phyloP scores from a whole-genome alignment of 1,284 basidiomycete species.

The Albatrellus sp. region DNA sequence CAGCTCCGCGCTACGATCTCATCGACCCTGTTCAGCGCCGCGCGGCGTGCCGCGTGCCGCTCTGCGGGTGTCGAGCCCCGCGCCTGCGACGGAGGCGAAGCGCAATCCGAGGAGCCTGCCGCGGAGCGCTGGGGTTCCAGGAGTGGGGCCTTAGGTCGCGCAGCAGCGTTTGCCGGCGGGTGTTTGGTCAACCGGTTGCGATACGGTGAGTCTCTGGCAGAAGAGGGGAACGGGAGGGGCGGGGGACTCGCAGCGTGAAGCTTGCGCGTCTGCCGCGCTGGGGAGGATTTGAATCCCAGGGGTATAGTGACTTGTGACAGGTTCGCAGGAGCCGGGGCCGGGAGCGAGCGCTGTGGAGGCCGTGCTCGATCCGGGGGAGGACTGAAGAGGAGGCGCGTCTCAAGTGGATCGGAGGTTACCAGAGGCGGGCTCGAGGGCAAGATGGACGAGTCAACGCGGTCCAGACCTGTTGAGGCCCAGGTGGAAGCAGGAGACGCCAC shows the following conservation, averaged over 20 bases:
- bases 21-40: slow-evolving; percentile 20
- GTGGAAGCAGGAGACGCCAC: slow-evolving; percentile 3
- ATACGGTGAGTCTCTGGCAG: slow-evolving; percentile 12
- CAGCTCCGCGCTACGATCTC: slow-evolving; percentile 21
- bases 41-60: slow-evolving; percentile 15
- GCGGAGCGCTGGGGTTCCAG: no score
- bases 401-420: slow-evolving; percentile 21
- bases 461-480: background rate
- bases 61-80: slow-evolving; percentile 15
- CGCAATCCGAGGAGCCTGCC: no score
- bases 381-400: slow-evolving; percentile 22
- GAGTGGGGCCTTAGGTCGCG: no score
- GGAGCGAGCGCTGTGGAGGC: background rate
- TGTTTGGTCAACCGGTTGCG: no score
- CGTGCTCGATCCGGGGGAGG: no score
- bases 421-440: slow-evolving; percentile 21
- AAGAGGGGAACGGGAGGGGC: slow-evolving; percentile 16
- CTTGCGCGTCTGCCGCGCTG: slow-evolving; percentile 9
- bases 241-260: slow-evolving; percentile 15
- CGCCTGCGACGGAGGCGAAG: slow-evolving; percentile 15
- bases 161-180: no score
- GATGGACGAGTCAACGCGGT: slow-evolving; percentile 17
- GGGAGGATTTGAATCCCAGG: background rate
- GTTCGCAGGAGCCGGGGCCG: background rate
- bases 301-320: background rate